Evolutionary conservation across 1,284 basidiomycete genomes (phyloP), one percentile per base, ranked within the genome.

Genomic region (Cryptococcus sp.): DNA sequence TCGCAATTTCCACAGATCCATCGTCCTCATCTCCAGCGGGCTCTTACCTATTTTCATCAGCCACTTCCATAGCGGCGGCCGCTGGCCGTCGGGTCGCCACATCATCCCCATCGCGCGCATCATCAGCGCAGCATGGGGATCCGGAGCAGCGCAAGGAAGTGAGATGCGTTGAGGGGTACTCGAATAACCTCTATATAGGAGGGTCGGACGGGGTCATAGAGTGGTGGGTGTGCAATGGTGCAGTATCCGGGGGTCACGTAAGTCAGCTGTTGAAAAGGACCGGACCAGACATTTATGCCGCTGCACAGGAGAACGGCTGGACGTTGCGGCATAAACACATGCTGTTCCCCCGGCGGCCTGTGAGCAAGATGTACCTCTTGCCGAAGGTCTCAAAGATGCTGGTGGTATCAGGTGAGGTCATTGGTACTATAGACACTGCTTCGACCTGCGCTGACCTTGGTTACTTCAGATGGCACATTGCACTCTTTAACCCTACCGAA

Each of bases 401-500:
- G 35, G 81, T 92, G 15, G 79, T 88, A 43, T 87, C 85, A 40
- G 87, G 88, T 88, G 72, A 60, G 73, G 67, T 46, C 20, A 39
- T 20, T 24, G 9, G 37, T 40, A n/a, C 23, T 45, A 54, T 12
- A n/a, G 15, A 39, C 20, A 24, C 20, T n/a, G 18, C 39, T 18
- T 42, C 28, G 4, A 21, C 40, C 23, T 11, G 20, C 9, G 28
- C 23, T 36, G 35, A 33, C 18, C 46, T 6, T 13, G 28, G 9
- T 38, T 5, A 47, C 5, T 56, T n/a, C 36, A 57, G 92, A 91
- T 64, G 84, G 82, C 53, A 87, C 88, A 58, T 76, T 95, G 2
- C 83, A 88, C 67, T 86, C 93, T 66, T 89, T 90, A 65, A 82
- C 84, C 0, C 78, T 93, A 1, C 91, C 91, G 0, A 83, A 84